Evolutionary conservation across 1,284 basidiomycete genomes (phyloP).

Genomic region (Agaricales sp.): DNA sequence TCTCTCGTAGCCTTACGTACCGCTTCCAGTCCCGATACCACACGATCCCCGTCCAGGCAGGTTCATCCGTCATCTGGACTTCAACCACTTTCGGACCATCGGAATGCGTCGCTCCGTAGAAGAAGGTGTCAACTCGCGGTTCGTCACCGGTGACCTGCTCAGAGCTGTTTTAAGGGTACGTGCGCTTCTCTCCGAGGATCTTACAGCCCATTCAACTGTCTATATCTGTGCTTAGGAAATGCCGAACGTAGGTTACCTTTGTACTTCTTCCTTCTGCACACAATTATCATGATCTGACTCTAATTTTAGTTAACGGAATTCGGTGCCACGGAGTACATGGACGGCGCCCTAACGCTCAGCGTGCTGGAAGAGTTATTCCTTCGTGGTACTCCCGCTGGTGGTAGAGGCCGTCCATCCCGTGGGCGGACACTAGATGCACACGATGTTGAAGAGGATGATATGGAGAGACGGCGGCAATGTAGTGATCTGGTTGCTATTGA

Average conservation of each 20-base stretch:
- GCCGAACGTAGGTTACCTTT: constrained; percentile 42
- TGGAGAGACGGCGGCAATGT: constrained; percentile 67
- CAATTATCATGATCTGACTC: neutral
- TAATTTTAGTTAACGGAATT: constrained; percentile 48
- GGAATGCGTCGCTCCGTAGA: constrained; percentile 89
- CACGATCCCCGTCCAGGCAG: constrained; percentile 67
- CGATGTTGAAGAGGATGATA: constrained; percentile 59
- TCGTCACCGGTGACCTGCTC: constrained; percentile 85
- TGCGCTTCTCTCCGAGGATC: constrained; percentile 7
- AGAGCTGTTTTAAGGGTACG: constrained; percentile 73
- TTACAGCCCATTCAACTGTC: constrained; percentile 11
- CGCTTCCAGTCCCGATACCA: constrained; percentile 51
- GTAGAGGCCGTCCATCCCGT: constrained; percentile 60
- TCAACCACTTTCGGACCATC: constrained; percentile 91
- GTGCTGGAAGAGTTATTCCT: constrained; percentile 84
- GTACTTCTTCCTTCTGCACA: neutral
- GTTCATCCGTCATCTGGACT: constrained; percentile 73
- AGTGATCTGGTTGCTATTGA: constrained; percentile 84
- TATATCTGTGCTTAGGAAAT: constrained; percentile 49
- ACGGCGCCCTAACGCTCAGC: constrained; percentile 72
- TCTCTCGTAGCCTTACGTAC: constrained; percentile 4
- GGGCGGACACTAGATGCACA: constrained; percentile 41
- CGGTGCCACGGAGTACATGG: constrained; percentile 95
- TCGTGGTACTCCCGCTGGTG: constrained; percentile 61
- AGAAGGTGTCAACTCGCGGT: constrained; percentile 82